A percentile compares a stretch with the other conserved stretches of the same genome.
Conservation (phyloP, 2,329 filamentous ascomycete species). For the Calonectria pauciramosa region DNA sequence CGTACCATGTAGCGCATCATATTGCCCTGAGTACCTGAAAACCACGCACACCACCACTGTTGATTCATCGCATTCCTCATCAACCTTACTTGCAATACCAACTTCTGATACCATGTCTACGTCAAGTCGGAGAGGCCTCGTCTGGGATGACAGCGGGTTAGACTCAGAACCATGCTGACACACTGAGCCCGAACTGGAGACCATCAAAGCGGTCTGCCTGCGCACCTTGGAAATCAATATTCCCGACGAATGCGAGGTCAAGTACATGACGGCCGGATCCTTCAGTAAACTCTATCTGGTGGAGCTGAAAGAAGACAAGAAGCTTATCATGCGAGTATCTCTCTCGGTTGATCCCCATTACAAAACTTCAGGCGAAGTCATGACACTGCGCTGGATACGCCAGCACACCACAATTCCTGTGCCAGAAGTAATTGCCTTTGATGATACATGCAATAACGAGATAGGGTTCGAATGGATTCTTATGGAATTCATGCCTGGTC, state of each 20-base stretch:
- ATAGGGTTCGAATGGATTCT: constrained; percentile 59
- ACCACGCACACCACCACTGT: no score
- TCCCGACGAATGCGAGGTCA: constrained; percentile 27
- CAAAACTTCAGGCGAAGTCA: constrained; percentile 56
- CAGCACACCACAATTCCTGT: constrained; percentile 50
- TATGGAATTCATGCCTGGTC: constrained; percentile 49
- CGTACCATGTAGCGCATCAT: no score
- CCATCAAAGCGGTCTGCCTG: constrained; percentile 32
- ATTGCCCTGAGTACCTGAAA: no score
- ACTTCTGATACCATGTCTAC: no score
- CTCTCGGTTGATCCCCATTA: constrained; percentile 52
- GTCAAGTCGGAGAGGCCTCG: not conserved
- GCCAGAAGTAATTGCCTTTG: constrained; percentile 50
- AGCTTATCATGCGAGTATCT: constrained; percentile 50
- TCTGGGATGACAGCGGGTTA: constrained; percentile 29
- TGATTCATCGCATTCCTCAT: no score
- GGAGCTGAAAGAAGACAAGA: not conserved
- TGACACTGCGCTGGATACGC: constrained; percentile 52
- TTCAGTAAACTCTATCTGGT: constrained; percentile 45
- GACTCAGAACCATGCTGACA: constrained; percentile 30
- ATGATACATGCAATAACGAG: constrained; percentile 48
- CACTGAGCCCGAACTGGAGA: constrained; percentile 27
- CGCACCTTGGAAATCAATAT: constrained; percentile 15
- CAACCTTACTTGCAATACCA: no score
- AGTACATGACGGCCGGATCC: constrained; percentile 27